These are phyloP conservation scores for Aspergillus ochraceoroseus DNA, from an alignment of 2,329 filamentous ascomycete species.

Conservation along the genomic window DNA sequence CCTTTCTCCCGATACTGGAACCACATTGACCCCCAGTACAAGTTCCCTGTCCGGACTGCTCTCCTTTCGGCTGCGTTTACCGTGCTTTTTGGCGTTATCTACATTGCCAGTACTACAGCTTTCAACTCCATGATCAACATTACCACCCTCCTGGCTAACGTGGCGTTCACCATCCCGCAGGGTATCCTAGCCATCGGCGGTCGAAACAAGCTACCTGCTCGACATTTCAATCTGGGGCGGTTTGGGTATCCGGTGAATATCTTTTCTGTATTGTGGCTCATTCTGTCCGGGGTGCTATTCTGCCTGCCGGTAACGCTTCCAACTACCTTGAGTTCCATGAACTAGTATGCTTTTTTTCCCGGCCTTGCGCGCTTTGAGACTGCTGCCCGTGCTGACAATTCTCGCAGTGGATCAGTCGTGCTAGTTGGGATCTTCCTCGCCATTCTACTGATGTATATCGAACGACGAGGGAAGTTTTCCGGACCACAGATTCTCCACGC, in stretches of 20 bases:
- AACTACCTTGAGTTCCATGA: not conserved
- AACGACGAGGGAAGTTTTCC: conserved; percentile 12
- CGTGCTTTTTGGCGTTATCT: conserved; percentile 31
- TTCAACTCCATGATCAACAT: conserved; percentile 39
- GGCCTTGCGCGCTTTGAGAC: not conserved
- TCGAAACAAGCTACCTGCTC: conserved; percentile 22
- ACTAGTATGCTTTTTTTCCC: conserved; percentile 4
- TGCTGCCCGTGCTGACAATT: not conserved
- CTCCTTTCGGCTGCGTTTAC: conserved; percentile 25
- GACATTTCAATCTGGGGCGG: conserved; percentile 19
- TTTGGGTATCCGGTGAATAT: conserved; percentile 6
- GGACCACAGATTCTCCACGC: conserved; percentile 12
- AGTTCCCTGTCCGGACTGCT: conserved; percentile 28
- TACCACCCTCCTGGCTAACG: conserved; percentile 31
- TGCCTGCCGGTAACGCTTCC: conserved; percentile 3
- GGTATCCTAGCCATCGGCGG: conserved; percentile 41
- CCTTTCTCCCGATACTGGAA: conserved; percentile 12
- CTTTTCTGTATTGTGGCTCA: conserved; percentile 9
- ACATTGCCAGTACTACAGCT: conserved; percentile 29
- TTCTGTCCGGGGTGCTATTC: conserved; percentile 4
- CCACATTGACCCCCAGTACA: conserved; percentile 13
- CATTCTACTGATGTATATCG: conserved; percentile 9
- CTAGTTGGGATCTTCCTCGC: conserved; percentile 29
- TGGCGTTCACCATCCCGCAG: conserved; percentile 42
- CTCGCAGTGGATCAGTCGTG: conserved; percentile 33